phyloP scores from a whole-genome alignment of 2,329 filamentous ascomycete species.

The Claviceps pusilla region DNA sequence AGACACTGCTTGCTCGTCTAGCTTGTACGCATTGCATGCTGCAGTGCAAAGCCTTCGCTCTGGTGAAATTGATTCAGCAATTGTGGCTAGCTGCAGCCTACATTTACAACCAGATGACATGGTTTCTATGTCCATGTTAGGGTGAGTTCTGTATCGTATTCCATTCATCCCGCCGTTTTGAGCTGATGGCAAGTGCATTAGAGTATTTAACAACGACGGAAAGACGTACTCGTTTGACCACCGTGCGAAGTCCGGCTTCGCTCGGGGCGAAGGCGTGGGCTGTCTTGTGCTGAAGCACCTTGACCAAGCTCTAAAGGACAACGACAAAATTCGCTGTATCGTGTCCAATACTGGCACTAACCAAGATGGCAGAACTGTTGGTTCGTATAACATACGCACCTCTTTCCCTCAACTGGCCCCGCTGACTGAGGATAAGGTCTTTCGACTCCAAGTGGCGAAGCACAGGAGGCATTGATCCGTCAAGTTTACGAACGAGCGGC shows the following conservation, averaged over 20 bases:
- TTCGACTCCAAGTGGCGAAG: slow-evolving; percentile 36
- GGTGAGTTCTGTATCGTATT: slow-evolving; percentile 7
- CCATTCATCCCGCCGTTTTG: background rate
- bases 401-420: too few relatives aligned
- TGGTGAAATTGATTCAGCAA: slow-evolving; percentile 30
- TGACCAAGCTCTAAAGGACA: slow-evolving; percentile 36
- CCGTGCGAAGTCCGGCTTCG: slow-evolving; percentile 33
- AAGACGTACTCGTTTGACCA: slow-evolving; percentile 29
- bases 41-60: slow-evolving; percentile 33
- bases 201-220: slow-evolving; percentile 32
- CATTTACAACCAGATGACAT: slow-evolving; percentile 30
- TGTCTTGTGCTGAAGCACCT: slow-evolving; percentile 44
- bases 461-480: slow-evolving; percentile 29
- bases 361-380: slow-evolving; percentile 35
- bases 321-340: slow-evolving; percentile 37
- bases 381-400: background rate
- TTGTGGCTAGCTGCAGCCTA: slow-evolving; percentile 33
- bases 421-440: slow-evolving; percentile 26
- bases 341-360: slow-evolving; percentile 36
- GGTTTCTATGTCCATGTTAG: slow-evolving; percentile 17
- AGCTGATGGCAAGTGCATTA: background rate
- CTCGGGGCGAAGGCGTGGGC: slow-evolving; percentile 43
- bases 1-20: slow-evolving; percentile 38
- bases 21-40: slow-evolving; percentile 32
- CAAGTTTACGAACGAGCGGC: slow-evolving; percentile 19